Evolutionary conservation across 2,329 filamentous ascomycete species (phyloP), one percentile per base, ranked within the genome.

Genomic region (Mycosphaerella sp.): DNA sequence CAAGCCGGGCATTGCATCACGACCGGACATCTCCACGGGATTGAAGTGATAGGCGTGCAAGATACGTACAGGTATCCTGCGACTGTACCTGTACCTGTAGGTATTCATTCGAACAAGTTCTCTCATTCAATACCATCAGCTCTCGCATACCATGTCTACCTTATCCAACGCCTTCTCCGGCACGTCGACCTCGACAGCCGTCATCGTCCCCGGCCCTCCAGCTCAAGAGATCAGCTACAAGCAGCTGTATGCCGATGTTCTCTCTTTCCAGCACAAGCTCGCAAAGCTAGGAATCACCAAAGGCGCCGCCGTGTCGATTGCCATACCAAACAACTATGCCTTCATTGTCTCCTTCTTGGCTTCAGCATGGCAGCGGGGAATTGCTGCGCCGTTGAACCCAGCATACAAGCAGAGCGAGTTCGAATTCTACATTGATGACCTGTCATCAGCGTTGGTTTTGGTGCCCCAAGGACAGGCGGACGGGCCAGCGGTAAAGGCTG

Each of bases 321-420:
- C 89, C 29, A 80, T 90, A 14, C 81, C 86, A 55, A 95, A 95
- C 75, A 89, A 85, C 50, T 91, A 89, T 72, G 87, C 91, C 70
- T 93, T 95, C 73, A 87, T 95, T 67, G 83, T 93, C 53, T 84
- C 88, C 2, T 95, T 95, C 73, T 80, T 95, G 43, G 89, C 88
- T n/a, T 80, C 84, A 14, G 82, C 87, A n/a, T 89, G 85, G 82
- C 89, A 93, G 74, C 81, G 89, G 64, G 87, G 78, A 31, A 85
- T 93, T 62, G 89, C 89, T 6, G 89, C 89, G 2, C 89, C 89
- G n/a, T 76, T 95, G 61, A 95, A 95, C 71, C 83, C 89, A 40
- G 85, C 84, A 43, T 95, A 95, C 76, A 95, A 91, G 75, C 87
- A 93, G 72, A 84, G 84, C 54, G 89, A 95, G 71, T 93, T 92